Base-by-base conservation (phyloP, 441 rosid genomes). In the Metrosideros polymorpha region DNA sequence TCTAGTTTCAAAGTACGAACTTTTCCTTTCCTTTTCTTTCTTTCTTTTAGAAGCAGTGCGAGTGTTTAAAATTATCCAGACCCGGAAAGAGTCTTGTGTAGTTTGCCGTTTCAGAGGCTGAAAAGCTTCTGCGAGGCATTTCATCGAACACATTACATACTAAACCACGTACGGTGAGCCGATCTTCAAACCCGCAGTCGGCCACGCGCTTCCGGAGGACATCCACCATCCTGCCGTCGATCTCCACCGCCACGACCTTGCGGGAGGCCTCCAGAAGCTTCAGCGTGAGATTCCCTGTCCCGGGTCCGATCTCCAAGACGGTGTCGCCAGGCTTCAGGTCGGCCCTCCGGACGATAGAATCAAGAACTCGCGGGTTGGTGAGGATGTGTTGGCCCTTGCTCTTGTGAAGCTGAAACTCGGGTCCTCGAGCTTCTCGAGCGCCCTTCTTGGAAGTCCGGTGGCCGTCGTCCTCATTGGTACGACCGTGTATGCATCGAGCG, bases 321-420 rank as follows among this genome's bases (percentile, higher is more conserved):
- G 95, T 94, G 84, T 96, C 97, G 0, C 90, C 86, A 6, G 94
- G 91, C 53, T 89, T 90, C 39, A 93, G 49, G 32, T 88, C 82
- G 42, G 98, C 94, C 88, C 86, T 90, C 55, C 93, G 89, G 82
- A 96, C 97, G 83, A 96, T 95, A 54, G 92, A 43, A 90, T 96
- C 97, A 35, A 97, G 94, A 85, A 97, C 88, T 52, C 97, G 90
- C 6, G 91, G 93, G 85, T 96, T 97, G 61, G 96, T 95, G 86
- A 97, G 99, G 52, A 97, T 91, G 87, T 96, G 99, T 82, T 97
- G 99, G 61, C 98, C 99, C 89, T 93, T 96, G 93, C 98, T 94
- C 90, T 97, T 97, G 84, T 89, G 83, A 32, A 97, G 91, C 87
- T 79, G 90, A 79, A 96, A 85, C 55, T 83, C 84, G 84, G 79